phyloP scores from a whole-genome alignment of 768 basidiomycete genomes.

The Panellus pusillus region DNA sequence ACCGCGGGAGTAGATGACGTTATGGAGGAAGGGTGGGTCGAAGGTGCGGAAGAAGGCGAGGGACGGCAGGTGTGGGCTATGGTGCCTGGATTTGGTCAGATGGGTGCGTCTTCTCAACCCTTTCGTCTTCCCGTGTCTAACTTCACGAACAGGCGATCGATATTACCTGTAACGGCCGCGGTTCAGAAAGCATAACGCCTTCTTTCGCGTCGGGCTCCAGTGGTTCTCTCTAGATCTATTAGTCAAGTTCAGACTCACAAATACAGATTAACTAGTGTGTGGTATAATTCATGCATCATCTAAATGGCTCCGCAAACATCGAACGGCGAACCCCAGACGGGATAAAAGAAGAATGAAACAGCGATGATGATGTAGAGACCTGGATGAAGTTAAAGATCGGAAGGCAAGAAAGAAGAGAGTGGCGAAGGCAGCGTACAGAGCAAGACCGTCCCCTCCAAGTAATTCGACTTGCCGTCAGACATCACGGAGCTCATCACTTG shows the following conservation, averaged over 20 bases:
- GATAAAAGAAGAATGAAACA: slow-evolving; percentile 72
- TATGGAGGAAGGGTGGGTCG: slow-evolving; percentile 73
- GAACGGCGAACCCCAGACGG: slow-evolving; percentile 33
- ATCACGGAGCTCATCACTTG: slow-evolving; percentile 85
- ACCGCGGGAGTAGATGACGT: slow-evolving; percentile 81
- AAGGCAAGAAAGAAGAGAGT: slow-evolving; percentile 22
- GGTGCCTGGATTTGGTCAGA: slow-evolving; percentile 88
- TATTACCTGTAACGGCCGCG: slow-evolving; percentile 34
- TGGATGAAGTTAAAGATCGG: slow-evolving; percentile 22
- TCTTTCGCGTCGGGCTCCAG: too few species aligned
- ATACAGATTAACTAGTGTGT: too few species aligned
- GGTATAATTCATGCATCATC: too few species aligned
- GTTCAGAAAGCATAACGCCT: too few species aligned
- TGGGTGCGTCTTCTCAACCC: slow-evolving; percentile 50
- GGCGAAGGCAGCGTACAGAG: slow-evolving; percentile 41
- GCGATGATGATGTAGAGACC: slow-evolving; percentile 73
- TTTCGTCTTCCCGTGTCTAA: slow-evolving; percentile 10
- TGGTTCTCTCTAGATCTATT: too few species aligned
- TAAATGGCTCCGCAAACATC: background rate
- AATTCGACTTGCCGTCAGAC: slow-evolving; percentile 86
- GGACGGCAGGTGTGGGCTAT: slow-evolving; percentile 76
- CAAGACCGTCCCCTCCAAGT: slow-evolving; percentile 86
- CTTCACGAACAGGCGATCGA: slow-evolving; percentile 34
- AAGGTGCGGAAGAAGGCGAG: slow-evolving; percentile 51
- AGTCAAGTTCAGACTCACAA: too few species aligned